phyloP scores from a whole-genome alignment of 768 basidiomycete species.

The Macrolepiota albuminosa region DNA sequence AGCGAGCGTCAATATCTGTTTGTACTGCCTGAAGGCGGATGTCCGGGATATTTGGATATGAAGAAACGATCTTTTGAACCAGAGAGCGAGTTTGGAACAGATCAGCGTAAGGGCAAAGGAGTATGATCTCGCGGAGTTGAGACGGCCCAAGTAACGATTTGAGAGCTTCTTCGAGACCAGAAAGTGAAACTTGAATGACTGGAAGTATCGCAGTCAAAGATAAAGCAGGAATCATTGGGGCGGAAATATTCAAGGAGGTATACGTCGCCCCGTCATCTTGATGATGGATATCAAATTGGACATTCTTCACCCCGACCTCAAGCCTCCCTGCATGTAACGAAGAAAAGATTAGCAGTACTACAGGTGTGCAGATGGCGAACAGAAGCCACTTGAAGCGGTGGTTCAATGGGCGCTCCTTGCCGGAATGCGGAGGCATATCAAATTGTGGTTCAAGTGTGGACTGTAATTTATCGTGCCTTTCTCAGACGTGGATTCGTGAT shows the following conservation, averaged over 20 bases:
- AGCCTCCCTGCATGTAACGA: background rate
- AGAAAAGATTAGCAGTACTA: constrained; percentile 2
- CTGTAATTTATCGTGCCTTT: background rate
- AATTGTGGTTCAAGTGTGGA: background rate
- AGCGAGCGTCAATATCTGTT: constrained; percentile 15
- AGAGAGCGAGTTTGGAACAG: constrained; percentile 27
- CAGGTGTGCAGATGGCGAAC: constrained; percentile 5
- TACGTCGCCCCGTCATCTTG: constrained; percentile 6
- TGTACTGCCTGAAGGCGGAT: constrained; percentile 33
- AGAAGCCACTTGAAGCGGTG: constrained; percentile 5
- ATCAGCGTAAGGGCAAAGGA: constrained; percentile 39
- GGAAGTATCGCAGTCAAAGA: constrained; percentile 49
- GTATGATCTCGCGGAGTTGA: constrained; percentile 38
- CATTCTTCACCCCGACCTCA: background rate
- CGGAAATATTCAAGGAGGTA: constrained; percentile 1
- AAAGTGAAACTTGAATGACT: constrained; percentile 31
- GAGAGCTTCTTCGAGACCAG: constrained; percentile 29
- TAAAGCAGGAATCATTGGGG: constrained; percentile 15
- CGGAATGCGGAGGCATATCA: background rate
- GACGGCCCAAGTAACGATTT: constrained; percentile 32
- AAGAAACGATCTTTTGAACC: constrained; percentile 29
- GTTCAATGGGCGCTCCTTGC: background rate
- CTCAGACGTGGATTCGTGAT: background rate
- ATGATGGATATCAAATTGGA: constrained; percentile 4
- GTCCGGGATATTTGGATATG: constrained; percentile 33